Conservation (phyloP, 2,329 filamentous ascomycete genomes). For the Trichoderma pleuroti region DNA sequence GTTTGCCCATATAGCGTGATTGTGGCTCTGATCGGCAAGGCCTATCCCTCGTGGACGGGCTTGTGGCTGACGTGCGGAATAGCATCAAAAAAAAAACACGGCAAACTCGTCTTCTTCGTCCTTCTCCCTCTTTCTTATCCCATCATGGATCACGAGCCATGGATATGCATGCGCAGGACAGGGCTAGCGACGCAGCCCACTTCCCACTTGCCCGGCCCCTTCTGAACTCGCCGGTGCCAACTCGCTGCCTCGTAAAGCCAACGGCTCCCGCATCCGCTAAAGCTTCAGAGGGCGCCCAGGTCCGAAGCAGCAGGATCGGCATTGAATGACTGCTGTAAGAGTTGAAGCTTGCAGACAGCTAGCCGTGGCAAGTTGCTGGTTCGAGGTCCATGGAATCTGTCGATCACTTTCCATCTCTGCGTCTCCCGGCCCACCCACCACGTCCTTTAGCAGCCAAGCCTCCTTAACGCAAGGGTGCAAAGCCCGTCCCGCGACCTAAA, state of each 20-base stretch:
- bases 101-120: background rate
- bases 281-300: background rate
- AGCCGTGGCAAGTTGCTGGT: background rate
- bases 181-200: background rate
- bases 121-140: background rate
- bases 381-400: background rate
- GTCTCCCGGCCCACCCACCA: constrained; percentile 13
- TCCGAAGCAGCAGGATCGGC: constrained; percentile 6
- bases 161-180: constrained; percentile 17
- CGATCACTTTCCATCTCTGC: constrained; percentile 14
- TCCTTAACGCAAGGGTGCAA: constrained; percentile 15
- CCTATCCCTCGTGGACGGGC: background rate
- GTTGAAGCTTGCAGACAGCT: background rate
- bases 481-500: constrained; percentile 20
- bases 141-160: constrained; percentile 6
- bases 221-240: background rate
- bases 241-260: background rate
- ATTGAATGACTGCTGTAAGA: background rate
- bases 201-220: background rate
- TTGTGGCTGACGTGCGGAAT: background rate
- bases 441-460: constrained; percentile 13
- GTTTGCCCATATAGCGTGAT: constrained; percentile 8
- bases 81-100: background rate
- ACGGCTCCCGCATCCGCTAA: background rate
- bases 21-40: constrained; percentile 17